A percentile compares a stretch with the other conserved stretches of the same genome.
phyloP scores from a whole-genome alignment of 805 yeast species.

The Sugiyamaella qingdaonensis region DNA sequence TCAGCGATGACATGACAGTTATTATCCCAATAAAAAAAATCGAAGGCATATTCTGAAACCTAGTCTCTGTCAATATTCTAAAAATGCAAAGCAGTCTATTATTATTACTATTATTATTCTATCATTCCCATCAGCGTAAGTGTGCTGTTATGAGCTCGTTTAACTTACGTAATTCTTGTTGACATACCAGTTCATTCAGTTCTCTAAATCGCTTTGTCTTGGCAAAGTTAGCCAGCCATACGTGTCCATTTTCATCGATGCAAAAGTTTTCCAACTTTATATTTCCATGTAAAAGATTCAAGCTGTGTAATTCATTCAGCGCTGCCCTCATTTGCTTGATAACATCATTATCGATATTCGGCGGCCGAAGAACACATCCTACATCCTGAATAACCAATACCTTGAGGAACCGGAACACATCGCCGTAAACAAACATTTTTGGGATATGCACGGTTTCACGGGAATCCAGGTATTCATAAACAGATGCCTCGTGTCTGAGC shows the following conservation, averaged over 20 bases:
- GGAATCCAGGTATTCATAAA: slow-evolving; percentile 20
- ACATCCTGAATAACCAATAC: slow-evolving; percentile 24
- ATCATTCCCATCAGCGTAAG: not conserved
- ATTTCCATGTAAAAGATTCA: slow-evolving; percentile 20
- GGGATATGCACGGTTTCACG: slow-evolving; percentile 15
- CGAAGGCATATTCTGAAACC: too few species aligned
- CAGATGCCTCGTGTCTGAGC: slow-evolving; percentile 21
- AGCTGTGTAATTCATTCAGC: slow-evolving; percentile 18
- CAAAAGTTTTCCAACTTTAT: slow-evolving; percentile 19
- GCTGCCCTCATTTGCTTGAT: slow-evolving; percentile 16
- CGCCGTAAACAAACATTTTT: slow-evolving; percentile 18
- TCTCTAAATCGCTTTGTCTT: slow-evolving; percentile 20
- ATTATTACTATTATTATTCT: not conserved
- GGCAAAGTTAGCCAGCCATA: slow-evolving; percentile 21
- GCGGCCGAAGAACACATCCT: slow-evolving; percentile 18
- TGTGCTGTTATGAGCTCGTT: slow-evolving; percentile 4
- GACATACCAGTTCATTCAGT: slow-evolving; percentile 20
- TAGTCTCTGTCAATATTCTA: not conserved
- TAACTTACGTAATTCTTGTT: slow-evolving; percentile 17
- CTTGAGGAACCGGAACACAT: slow-evolving; percentile 19
- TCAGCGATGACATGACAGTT: too few species aligned
- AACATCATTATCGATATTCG: slow-evolving; percentile 13
- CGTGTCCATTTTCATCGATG: slow-evolving; percentile 15
- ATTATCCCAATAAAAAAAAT: too few species aligned
- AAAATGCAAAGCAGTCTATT: not conserved